Evolutionary conservation across 495 filamentous ascomycete species (phyloP).

Genomic region (Aspergillus conjunctus): DNA sequence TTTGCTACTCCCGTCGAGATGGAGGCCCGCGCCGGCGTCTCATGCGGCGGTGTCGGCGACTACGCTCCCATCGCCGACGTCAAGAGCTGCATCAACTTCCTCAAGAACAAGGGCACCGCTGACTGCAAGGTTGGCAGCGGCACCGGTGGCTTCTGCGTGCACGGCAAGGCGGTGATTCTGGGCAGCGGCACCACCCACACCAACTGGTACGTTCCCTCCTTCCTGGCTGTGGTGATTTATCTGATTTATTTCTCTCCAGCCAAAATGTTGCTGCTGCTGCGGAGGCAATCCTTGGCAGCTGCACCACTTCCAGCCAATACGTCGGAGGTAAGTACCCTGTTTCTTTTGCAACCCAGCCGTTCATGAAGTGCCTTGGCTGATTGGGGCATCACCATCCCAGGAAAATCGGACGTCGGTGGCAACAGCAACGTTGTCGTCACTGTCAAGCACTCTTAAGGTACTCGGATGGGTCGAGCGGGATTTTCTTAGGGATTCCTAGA

Average conservation of each 20-base stretch:
- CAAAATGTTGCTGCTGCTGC: slow-evolving; percentile 11
- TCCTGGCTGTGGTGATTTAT: neutral
- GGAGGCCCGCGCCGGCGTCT: neutral
- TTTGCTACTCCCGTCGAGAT: slow-evolving; percentile 1
- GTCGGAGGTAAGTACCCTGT: slow-evolving; percentile 8
- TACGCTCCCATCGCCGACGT: slow-evolving; percentile 5
- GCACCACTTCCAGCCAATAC: slow-evolving; percentile 10
- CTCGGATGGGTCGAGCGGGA: neutral
- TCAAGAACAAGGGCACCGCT: slow-evolving; percentile 8
- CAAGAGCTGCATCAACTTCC: slow-evolving; percentile 15
- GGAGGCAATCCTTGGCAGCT: slow-evolving; percentile 8
- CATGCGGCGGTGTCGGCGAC: slow-evolving; percentile 3
- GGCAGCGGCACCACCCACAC: slow-evolving; percentile 5
- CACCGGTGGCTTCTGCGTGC: neutral
- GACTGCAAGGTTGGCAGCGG: neutral
- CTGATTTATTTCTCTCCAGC: neutral
- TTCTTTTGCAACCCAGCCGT: neutral
- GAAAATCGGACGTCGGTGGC: slow-evolving; percentile 8
- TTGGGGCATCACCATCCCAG: neutral
- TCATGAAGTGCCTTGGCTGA: neutral
- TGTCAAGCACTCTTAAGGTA: slow-evolving; percentile 4
- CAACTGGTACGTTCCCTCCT: slow-evolving; percentile 3
- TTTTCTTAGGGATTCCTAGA: neutral
- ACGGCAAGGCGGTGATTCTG: neutral
- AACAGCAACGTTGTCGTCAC: slow-evolving; percentile 7